Conservation (phyloP, 2,329 filamentous ascomycete genomes). For the Lasiodiplodia citricola region DNA sequence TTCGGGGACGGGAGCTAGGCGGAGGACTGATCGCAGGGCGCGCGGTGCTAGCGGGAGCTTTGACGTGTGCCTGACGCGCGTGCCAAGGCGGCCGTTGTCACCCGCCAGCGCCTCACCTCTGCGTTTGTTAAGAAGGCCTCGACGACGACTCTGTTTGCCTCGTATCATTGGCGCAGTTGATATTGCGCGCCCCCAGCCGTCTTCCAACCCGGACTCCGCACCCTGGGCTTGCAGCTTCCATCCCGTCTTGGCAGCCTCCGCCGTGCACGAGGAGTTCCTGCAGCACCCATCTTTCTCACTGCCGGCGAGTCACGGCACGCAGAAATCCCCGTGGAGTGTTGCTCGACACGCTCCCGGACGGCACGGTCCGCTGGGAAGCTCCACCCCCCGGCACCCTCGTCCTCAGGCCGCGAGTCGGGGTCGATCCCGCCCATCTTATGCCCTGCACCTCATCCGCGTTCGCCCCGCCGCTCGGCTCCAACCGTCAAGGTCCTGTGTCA, state of each 20-base stretch:
- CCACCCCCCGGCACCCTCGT: too few species aligned
- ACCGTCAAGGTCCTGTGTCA: too few species aligned
- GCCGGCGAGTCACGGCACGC: background rate
- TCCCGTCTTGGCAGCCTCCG: too few species aligned
- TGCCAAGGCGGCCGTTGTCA: background rate
- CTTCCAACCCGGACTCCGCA: too few species aligned
- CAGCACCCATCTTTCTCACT: background rate
- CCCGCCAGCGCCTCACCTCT: background rate
- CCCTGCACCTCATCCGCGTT: too few species aligned
- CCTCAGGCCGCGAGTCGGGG: too few species aligned
- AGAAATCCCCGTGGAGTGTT: slow-evolving; percentile 20
- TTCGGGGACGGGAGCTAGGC: background rate
- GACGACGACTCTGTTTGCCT: too few species aligned
- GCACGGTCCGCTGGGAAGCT: slow-evolving; percentile 34
- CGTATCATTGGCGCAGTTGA: too few species aligned
- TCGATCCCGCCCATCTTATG: too few species aligned
- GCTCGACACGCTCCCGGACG: slow-evolving; percentile 34
- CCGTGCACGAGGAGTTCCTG: background rate
- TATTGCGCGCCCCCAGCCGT: too few species aligned
- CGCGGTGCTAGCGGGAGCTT: slow-evolving; percentile 15
- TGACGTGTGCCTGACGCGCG: slow-evolving; percentile 6
- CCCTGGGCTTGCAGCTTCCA: background rate
- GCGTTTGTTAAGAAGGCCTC: too few species aligned
- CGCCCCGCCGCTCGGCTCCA: too few species aligned
- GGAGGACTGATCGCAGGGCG: background rate